These are phyloP conservation scores for Aureobasidium zeae DNA, from an alignment of 2,329 filamentous ascomycete genomes.

Conservation along the genomic window DNA sequence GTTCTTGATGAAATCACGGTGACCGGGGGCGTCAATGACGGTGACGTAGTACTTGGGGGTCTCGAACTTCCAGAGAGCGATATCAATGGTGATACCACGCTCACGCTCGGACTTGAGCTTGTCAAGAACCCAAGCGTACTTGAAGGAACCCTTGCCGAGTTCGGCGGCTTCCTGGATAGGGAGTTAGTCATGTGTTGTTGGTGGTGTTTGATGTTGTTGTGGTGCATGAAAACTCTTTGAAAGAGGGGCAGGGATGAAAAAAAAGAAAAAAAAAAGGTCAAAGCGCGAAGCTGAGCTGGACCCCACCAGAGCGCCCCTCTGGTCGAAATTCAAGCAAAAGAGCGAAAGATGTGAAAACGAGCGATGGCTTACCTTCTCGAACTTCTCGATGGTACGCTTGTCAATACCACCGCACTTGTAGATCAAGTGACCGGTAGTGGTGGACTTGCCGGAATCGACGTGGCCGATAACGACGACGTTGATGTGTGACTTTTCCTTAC, in stretches of 20 bases:
- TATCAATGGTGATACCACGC: conserved; percentile 99
- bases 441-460: conserved; percentile 99
- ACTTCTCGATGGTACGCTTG: conserved; percentile 99
- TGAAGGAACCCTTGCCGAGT: conserved; percentile 99
- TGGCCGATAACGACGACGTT: conserved; percentile 96
- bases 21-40: conserved; percentile 97
- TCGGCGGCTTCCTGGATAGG: conserved; percentile 79
- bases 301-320: conserved; percentile 18
- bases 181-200: conserved; percentile 7
- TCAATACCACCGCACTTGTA: conserved; percentile 99
- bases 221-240: conserved; percentile 5
- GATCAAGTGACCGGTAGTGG: conserved; percentile 89
- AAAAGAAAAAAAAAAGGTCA: too few species aligned
- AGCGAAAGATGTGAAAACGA: conserved; percentile 15
- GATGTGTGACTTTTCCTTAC: conserved; percentile 95
- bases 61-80: conserved; percentile 99
- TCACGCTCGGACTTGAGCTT: conserved; percentile 99
- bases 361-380: conserved; percentile 77
- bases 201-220: conserved; percentile 1
- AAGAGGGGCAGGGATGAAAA: too few species aligned
- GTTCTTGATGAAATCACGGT: conserved; percentile 99
- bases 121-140: conserved; percentile 99
- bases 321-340: conserved; percentile 1
- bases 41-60: conserved; percentile 93
- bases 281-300: conserved; percentile 17